phyloP scores from a whole-genome alignment of 2,329 filamentous ascomycete genomes.

The Ceratocystis eucalypticola region DNA sequence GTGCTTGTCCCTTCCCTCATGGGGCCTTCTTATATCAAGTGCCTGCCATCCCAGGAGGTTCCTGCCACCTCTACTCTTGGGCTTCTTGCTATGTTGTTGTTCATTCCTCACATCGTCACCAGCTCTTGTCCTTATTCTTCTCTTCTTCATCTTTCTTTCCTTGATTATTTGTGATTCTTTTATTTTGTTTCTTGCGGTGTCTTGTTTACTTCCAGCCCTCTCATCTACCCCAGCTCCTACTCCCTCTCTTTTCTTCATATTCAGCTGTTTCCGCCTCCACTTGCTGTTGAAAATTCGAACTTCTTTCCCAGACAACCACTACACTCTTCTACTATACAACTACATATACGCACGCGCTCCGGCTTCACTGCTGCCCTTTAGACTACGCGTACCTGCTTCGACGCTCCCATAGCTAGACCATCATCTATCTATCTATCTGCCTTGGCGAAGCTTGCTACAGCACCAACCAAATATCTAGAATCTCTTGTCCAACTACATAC shows the following conservation, averaged over 20 bases:
- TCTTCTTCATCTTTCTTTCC: background rate
- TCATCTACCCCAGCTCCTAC: background rate
- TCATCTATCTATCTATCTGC: background rate
- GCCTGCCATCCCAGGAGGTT: constrained; percentile 3
- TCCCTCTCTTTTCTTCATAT: constrained; percentile 4
- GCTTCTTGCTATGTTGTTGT: background rate
- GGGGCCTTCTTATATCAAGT: constrained; percentile 10
- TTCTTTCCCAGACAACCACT: background rate
- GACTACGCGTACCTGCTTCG: background rate
- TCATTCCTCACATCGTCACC: background rate
- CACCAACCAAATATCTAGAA: background rate
- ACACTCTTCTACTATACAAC: background rate
- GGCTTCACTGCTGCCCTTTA: background rate
- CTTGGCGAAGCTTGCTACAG: background rate
- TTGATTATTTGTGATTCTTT: background rate
- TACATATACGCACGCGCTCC: background rate
- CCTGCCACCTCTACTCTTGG: background rate
- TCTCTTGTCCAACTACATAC: background rate
- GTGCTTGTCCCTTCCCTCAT: background rate
- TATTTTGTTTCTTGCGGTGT: background rate
- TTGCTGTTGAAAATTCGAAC: background rate
- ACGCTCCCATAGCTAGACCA: background rate
- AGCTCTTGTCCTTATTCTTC: background rate
- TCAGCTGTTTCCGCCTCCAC: background rate
- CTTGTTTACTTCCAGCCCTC: background rate